Evolutionary conservation across 805 yeast species (phyloP).

Genomic region (Candida alai): DNA sequence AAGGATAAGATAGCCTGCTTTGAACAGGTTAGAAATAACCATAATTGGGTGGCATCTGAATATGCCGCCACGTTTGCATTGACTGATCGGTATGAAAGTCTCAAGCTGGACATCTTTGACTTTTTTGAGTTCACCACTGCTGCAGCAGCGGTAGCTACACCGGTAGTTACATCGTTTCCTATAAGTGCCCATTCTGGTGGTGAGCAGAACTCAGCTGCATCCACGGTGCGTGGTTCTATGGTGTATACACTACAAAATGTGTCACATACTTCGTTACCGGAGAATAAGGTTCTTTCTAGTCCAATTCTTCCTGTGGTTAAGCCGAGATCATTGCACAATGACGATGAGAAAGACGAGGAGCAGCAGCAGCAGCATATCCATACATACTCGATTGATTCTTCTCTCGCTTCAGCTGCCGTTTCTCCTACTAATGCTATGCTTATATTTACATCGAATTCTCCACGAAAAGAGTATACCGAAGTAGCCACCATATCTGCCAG

Average conservation of each 20-base stretch:
- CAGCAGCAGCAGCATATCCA: not conserved
- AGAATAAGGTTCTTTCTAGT: constrained; percentile 25
- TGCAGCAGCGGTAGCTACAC: constrained; percentile 2
- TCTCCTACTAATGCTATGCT: too few species aligned
- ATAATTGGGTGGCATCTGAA: constrained; percentile 33
- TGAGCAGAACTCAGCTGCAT: too few species aligned
- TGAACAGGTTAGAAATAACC: constrained; percentile 20
- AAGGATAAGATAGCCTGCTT: constrained; percentile 16
- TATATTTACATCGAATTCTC: too few species aligned
- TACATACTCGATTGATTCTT: too few species aligned
- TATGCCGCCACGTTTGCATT: constrained; percentile 30
- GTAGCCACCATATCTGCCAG: not conserved
- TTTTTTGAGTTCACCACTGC: constrained; percentile 8
- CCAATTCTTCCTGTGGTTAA: constrained; percentile 30
- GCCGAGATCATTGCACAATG: too few species aligned
- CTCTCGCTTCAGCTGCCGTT: too few species aligned
- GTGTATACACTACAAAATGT: constrained; percentile 5
- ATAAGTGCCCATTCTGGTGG: too few species aligned
- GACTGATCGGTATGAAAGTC: constrained; percentile 19
- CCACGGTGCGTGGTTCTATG: constrained; percentile 2
- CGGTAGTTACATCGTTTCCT: not conserved
- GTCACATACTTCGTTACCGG: constrained; percentile 13
- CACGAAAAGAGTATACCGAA: not conserved
- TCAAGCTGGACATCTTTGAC: constrained; percentile 24
- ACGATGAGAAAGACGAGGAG: constrained; percentile 2